phyloP scores from a whole-genome alignment of 106 monocot species.

The Dioscorea alata region DNA sequence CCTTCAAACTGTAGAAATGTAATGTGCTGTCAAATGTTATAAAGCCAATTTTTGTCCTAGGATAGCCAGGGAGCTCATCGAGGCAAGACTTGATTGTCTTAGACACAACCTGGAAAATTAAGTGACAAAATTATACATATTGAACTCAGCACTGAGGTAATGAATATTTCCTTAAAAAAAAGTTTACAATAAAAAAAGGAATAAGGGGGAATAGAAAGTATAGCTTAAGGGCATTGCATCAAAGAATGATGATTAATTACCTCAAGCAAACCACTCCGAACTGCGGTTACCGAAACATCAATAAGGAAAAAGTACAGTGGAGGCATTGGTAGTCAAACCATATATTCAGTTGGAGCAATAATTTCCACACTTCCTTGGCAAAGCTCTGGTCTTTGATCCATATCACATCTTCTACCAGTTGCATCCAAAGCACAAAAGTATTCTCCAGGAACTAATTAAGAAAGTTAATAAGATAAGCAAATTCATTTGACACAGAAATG shows the following conservation, averaged over 20 bases:
- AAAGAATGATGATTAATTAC: conserved; percentile 27
- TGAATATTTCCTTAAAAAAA: not conserved
- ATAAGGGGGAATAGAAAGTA: not conserved
- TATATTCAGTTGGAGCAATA: conserved; percentile 97
- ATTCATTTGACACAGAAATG: not conserved
- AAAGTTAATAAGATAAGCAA: not conserved
- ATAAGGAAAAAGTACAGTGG: conserved; percentile 94
- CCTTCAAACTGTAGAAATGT: conserved; percentile 97
- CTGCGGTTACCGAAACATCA: conserved; percentile 81
- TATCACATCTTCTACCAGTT: conserved; percentile 73
- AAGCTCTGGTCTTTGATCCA: conserved; percentile 84
- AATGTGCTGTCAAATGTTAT: conserved; percentile 94
- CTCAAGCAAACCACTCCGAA: conserved; percentile 77
- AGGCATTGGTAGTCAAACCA: conserved; percentile 99
- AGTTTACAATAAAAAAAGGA: not conserved
- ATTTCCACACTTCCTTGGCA: conserved; percentile 90
- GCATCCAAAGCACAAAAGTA: conserved; percentile 81
- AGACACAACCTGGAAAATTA: conserved; percentile 60
- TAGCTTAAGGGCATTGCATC: not conserved
- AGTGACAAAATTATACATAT: not conserved
- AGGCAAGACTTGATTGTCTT: conserved; percentile 94
- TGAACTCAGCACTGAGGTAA: not conserved
- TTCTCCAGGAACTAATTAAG: conserved; percentile 69
- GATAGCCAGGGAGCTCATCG: conserved; percentile 79
- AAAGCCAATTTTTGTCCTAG: conserved; percentile 96